Evolutionary conservation across 2,329 filamentous ascomycete species (phyloP).

Genomic region (Stenocarpella maydis): DNA sequence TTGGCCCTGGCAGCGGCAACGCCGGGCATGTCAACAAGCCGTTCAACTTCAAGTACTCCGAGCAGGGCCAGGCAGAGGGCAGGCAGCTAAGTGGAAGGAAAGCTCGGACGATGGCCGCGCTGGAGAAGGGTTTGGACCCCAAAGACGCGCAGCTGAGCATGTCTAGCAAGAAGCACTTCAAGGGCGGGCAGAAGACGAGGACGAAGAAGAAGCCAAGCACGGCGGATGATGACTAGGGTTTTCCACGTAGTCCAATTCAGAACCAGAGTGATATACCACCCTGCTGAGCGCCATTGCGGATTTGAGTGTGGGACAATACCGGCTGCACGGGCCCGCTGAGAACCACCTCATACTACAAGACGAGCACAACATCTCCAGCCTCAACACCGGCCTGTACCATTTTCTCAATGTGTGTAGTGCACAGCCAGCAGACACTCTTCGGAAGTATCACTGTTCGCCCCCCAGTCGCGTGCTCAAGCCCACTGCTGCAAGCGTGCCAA

Average conservation of each 20-base stretch:
- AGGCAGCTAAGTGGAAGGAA: conserved; percentile 81
- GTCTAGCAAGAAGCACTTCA: conserved; percentile 91
- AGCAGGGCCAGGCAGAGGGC: conserved; percentile 69
- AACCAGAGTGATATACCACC: neutral
- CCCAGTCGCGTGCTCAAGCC: neutral
- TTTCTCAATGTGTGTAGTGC: neutral
- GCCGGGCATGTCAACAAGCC: conserved; percentile 77
- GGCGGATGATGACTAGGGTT: conserved; percentile 45
- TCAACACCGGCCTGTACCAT: neutral
- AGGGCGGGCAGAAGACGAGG: conserved; percentile 72
- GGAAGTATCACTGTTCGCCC: neutral
- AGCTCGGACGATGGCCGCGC: conserved; percentile 77
- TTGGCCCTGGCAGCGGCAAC: conserved; percentile 69
- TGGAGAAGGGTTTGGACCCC: conserved; percentile 86
- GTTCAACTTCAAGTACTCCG: conserved; percentile 88
- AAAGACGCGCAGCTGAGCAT: conserved; percentile 71
- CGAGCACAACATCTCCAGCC: neutral
- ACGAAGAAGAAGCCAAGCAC: conserved; percentile 58
- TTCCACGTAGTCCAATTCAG: neutral
- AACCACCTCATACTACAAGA: neutral
- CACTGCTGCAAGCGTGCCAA: neutral
- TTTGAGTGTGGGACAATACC: neutral
- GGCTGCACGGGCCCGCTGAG: too few species aligned
- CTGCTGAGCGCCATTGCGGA: neutral
- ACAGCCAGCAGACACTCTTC: neutral